phyloP scores from a whole-genome alignment of 2,329 filamentous ascomycete species.

The Curvularia verruculosa region DNA sequence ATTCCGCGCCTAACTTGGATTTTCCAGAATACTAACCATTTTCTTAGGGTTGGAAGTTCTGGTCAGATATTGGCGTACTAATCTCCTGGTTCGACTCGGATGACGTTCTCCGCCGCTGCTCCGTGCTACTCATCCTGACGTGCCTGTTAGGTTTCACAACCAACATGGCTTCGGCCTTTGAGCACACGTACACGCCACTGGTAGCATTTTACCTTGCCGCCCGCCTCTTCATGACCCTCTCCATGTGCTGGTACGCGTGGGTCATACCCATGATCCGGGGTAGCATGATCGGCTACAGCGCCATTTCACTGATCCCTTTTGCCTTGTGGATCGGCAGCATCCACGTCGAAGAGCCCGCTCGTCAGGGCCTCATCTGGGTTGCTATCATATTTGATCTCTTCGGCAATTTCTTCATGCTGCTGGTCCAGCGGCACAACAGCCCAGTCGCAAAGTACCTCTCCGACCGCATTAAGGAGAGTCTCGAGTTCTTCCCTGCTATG shows the following conservation, averaged over 20 bases:
- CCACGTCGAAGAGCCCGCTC: conserved; percentile 61
- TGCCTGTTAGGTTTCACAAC: conserved; percentile 68
- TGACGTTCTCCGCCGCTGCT: conserved; percentile 64
- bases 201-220: conserved; percentile 66
- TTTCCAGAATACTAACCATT: too few relatives aligned
- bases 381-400: conserved; percentile 63
- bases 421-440: conserved; percentile 38
- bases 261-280: conserved; percentile 64
- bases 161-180: conserved; percentile 64
- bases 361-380: conserved; percentile 62
- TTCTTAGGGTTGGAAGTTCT: conserved; percentile 63
- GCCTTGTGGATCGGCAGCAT: conserved; percentile 67
- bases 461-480: conserved; percentile 44
- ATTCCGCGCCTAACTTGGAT: too few relatives aligned
- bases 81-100: conserved; percentile 68
- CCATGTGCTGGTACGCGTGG: conserved; percentile 56
- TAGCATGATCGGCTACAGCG: conserved; percentile 59
- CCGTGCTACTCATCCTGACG: conserved; percentile 66
- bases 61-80: conserved; percentile 63
- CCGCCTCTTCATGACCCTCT: conserved; percentile 60
- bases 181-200: conserved; percentile 62
- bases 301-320: conserved; percentile 55
- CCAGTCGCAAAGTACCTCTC: conserved; percentile 20
- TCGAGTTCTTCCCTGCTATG: conserved; percentile 66
- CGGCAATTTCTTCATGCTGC: conserved; percentile 53